These are phyloP conservation scores for Gypsophila paniculata DNA, from an alignment of 179 eudicot species.

Conservation along the genomic window DNA sequence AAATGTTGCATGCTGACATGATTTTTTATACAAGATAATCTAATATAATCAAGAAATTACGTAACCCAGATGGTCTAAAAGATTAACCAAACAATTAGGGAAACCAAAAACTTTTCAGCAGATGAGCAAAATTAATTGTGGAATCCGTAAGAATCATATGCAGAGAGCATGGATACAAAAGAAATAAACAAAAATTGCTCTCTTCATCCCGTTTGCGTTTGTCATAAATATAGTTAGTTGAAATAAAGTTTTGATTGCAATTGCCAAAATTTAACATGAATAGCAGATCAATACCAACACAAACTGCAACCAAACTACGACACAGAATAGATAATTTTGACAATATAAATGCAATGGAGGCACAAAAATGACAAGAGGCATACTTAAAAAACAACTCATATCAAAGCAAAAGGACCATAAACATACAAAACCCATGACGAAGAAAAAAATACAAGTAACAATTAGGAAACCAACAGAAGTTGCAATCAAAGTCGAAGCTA, in stretches of 20 bases:
- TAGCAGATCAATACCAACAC: neutral
- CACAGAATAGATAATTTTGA: neutral
- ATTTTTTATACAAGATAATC: neutral
- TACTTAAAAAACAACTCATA: neutral
- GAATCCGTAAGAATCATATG: neutral
- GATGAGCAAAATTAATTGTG: conserved; percentile 8
- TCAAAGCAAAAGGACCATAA: neutral
- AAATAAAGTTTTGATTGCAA: neutral
- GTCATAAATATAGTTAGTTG: neutral
- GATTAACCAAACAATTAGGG: too few relatives aligned
- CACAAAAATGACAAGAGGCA: neutral
- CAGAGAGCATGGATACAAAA: neutral
- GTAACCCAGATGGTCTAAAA: neutral
- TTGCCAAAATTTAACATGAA: conserved; percentile 3
- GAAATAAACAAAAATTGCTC: neutral
- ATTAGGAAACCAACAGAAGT: neutral
- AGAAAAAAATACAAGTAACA: neutral
- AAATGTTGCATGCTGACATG: neutral
- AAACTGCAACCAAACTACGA: neutral
- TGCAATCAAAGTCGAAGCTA: conserved; percentile 1
- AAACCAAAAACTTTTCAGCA: conserved; percentile 6
- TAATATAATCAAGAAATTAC: neutral
- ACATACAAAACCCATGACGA: neutral
- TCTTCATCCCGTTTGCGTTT: neutral
- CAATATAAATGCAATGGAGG: conserved; percentile 1